Evolutionary conservation across 108 stramenopile genomes (phyloP).

Genomic region (Schizochytrium sp.): DNA sequence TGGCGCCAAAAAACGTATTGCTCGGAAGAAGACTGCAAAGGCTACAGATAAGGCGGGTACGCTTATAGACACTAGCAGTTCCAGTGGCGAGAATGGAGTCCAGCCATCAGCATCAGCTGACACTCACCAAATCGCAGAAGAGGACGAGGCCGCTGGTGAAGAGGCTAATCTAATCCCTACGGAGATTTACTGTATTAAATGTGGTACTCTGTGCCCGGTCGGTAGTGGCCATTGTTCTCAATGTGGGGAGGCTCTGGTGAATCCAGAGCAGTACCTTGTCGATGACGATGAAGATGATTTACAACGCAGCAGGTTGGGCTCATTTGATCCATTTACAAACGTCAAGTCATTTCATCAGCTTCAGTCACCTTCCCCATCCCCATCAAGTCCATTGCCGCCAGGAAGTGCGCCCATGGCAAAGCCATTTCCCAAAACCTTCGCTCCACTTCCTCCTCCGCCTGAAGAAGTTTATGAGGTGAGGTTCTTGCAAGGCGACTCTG

Average conservation of each 20-base stretch:
- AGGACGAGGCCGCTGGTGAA: not conserved
- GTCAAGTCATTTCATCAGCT: not conserved
- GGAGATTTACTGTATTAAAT: not conserved
- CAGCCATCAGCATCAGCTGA: not conserved
- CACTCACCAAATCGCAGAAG: not conserved
- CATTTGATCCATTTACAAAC: constrained; percentile 39
- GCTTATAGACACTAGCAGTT: not conserved
- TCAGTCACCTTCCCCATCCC: not conserved
- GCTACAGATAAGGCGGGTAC: too few species aligned
- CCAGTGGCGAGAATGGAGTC: not conserved
- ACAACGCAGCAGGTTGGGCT: not conserved
- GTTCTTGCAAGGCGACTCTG: constrained; percentile 11
- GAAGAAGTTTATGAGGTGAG: constrained; percentile 51
- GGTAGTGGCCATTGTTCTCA: not conserved
- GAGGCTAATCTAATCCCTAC: not conserved
- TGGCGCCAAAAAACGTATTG: not conserved
- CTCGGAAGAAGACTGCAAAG: not conserved
- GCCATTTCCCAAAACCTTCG: not conserved
- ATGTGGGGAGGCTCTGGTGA: not conserved
- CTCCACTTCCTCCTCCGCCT: not conserved
- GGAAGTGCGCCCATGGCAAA: not conserved
- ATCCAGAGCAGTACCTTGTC: not conserved
- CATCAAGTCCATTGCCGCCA: not conserved
- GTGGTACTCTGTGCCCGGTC: not conserved
- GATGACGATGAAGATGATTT: constrained; percentile 21